phyloP scores from a whole-genome alignment of 495 filamentous ascomycete genomes.

The Ramalina intermedia region DNA sequence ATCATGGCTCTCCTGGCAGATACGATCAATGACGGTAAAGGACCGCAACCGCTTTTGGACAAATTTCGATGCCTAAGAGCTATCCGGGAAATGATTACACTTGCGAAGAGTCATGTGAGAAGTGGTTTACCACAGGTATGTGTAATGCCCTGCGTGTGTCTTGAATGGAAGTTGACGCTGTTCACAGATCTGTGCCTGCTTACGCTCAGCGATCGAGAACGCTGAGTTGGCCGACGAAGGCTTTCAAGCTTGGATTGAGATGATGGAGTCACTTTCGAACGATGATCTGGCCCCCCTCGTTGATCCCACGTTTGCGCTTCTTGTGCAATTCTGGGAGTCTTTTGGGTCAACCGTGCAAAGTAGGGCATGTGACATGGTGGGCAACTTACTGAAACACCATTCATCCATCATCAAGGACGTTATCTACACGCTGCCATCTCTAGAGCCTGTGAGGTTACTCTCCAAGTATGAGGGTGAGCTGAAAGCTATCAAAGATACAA shows the following conservation, averaged over 20 bases:
- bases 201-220: slow-evolving; percentile 67
- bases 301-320: slow-evolving; percentile 76
- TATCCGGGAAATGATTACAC: slow-evolving; percentile 74
- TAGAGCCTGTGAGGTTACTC: slow-evolving; percentile 57
- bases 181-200: slow-evolving; percentile 64
- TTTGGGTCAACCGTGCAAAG: slow-evolving; percentile 47
- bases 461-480: slow-evolving; percentile 49
- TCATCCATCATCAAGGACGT: slow-evolving; percentile 41
- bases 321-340: slow-evolving; percentile 62
- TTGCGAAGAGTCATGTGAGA: slow-evolving; percentile 52
- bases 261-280: slow-evolving; percentile 57
- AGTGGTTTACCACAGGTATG: slow-evolving; percentile 75
- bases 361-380: slow-evolving; percentile 44
- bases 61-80: slow-evolving; percentile 62
- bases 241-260: slow-evolving; percentile 68
- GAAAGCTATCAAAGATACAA: slow-evolving; percentile 42
- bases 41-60: slow-evolving; percentile 44
- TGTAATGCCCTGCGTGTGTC: slow-evolving; percentile 7
- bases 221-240: slow-evolving; percentile 58
- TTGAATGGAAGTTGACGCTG: neutral
- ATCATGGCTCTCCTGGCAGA: slow-evolving; percentile 73
- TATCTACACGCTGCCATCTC: slow-evolving; percentile 61
- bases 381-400: slow-evolving; percentile 49
- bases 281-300: slow-evolving; percentile 66
- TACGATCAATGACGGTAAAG: slow-evolving; percentile 56